Percentiles rank a stretch among this genome's conserved stretches.
phyloP scores from a whole-genome alignment of 2,329 filamentous ascomycete species.

The Clarireedia monteithiana region DNA sequence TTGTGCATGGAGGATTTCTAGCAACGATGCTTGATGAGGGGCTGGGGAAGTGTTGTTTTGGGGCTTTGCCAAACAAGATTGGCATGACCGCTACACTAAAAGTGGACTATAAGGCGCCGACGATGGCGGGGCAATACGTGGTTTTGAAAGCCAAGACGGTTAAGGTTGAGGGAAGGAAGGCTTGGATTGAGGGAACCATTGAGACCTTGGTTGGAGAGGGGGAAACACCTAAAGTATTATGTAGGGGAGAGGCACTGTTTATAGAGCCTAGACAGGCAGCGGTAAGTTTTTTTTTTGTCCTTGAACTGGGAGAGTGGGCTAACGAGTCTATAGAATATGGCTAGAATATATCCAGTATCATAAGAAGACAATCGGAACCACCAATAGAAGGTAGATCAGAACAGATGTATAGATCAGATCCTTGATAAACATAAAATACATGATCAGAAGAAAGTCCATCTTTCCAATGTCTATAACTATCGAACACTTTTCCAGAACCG shows the following conservation, averaged over 20 bases:
- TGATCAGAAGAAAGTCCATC: neutral
- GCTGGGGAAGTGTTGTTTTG: conserved; percentile 80
- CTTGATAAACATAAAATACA: neutral
- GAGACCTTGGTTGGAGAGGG: conserved; percentile 65
- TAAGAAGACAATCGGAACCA: neutral
- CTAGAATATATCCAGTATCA: conserved; percentile 14
- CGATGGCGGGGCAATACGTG: conserved; percentile 65
- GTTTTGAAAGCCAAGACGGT: conserved; percentile 73
- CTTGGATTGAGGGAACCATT: conserved; percentile 83
- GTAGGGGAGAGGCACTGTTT: conserved; percentile 80
- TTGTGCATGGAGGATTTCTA: conserved; percentile 83
- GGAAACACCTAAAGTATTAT: conserved; percentile 59
- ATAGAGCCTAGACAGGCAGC: conserved; percentile 79
- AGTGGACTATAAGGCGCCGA: conserved; percentile 75
- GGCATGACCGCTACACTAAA: conserved; percentile 81
- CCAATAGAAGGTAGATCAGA: neutral
- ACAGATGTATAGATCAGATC: neutral
- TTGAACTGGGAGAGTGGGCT: neutral
- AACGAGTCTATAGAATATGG: conserved; percentile 12
- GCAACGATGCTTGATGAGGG: conserved; percentile 93
- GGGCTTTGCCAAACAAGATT: conserved; percentile 76
- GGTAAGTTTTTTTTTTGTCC: conserved; percentile 17
- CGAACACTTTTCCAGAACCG: neutral
- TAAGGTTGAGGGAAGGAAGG: conserved; percentile 86
- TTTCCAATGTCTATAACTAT: neutral